Evolutionary conservation across 805 yeast species (phyloP).

Genomic region (Debaryomyces prosopidis): DNA sequence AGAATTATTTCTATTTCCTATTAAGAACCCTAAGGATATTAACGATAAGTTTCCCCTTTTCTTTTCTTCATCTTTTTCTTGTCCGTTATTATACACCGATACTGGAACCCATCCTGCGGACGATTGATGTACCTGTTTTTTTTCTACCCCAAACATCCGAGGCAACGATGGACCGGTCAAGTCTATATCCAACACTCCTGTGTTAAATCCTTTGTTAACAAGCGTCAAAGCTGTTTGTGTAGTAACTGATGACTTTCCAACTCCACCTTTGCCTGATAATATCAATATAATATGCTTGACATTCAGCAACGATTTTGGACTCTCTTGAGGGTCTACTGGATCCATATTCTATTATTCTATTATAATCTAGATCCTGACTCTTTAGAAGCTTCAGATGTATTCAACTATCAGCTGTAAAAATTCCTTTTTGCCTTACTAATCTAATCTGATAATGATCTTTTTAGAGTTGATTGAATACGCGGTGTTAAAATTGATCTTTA

Average conservation of each 20-base stretch:
- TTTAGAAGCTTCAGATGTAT: too few relatives aligned
- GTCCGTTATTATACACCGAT: conserved; percentile 21
- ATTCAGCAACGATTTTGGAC: conserved; percentile 38
- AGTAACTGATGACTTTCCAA: conserved; percentile 94
- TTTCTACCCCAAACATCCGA: conserved; percentile 91
- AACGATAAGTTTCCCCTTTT: conserved; percentile 51
- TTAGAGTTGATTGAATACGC: too few relatives aligned
- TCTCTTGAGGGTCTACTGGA: conserved; percentile 10
- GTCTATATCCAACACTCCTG: conserved; percentile 95
- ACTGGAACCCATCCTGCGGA: conserved; percentile 94
- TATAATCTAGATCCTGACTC: too few relatives aligned
- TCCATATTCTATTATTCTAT: conserved; percentile 2
- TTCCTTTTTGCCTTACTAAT: too few relatives aligned
- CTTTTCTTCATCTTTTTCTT: conserved; percentile 6
- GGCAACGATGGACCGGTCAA: conserved; percentile 96
- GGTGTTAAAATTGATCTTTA: too few relatives aligned
- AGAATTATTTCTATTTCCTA: conserved; percentile 81
- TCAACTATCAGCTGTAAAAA: too few relatives aligned
- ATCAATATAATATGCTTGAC: conserved; percentile 80
- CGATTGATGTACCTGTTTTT: conserved; percentile 75
- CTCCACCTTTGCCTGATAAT: conserved; percentile 95
- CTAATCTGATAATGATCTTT: too few relatives aligned
- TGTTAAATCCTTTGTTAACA: conserved; percentile 67
- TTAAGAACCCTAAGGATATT: conserved; percentile 86
- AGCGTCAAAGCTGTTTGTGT: conserved; percentile 89